Evolutionary conservation across 2,329 filamentous ascomycete genomes (phyloP), one percentile per base, ranked within the genome.

Genomic region (Fusarium torulosum): DNA sequence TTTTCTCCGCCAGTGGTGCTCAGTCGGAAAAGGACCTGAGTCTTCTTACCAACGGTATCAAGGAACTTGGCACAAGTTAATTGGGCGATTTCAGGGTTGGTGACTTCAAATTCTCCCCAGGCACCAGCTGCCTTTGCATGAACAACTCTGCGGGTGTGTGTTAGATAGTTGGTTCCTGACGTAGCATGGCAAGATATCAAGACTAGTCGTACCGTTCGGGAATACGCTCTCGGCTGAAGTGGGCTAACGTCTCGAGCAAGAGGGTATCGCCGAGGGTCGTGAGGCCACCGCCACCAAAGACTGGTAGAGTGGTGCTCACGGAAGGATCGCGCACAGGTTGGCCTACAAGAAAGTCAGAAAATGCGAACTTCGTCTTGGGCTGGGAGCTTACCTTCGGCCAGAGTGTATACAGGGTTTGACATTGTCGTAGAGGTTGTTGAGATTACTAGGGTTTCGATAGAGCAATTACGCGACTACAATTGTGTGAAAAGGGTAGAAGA

Each of bases 1-100:
- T 86, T 82, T 45, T 85, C 88, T 6, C 88, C 87, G 15, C 88
- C 87, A n/a, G 92, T 90, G 5, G 90, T 92, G 0, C 88, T 91
- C 71, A 92, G 89, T 20, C 90, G 87, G n/a, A 88, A 79, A 51
- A 91, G 90, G 2, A 88, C 79, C 0, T 86, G 78, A 31, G 76
- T 76, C 72, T 85, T 86, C 67, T 85, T 87, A 0, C 85, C 86
- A n/a, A 84, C 75, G 1, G 75, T 76, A 45, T 74, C 83, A 9
- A 89, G 78, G 61, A 88, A 86, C 38, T 82, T 80, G 27, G 85
- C 84, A 6, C 42, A 57, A 11, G 84, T 88, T 50, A 88, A 72
- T 57, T 88, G 81, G 6, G 83, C 82, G 52, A 87, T 80, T 63
- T 89, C 86, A 4, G 55, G 55, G 20, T 74, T 54, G 4, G 84